Percentiles rank a stretch among this genome's conserved stretches.
These are phyloP conservation scores for Ascosphaera apis DNA, from an alignment of 2,329 filamentous ascomycete species.

Conservation along the genomic window DNA sequence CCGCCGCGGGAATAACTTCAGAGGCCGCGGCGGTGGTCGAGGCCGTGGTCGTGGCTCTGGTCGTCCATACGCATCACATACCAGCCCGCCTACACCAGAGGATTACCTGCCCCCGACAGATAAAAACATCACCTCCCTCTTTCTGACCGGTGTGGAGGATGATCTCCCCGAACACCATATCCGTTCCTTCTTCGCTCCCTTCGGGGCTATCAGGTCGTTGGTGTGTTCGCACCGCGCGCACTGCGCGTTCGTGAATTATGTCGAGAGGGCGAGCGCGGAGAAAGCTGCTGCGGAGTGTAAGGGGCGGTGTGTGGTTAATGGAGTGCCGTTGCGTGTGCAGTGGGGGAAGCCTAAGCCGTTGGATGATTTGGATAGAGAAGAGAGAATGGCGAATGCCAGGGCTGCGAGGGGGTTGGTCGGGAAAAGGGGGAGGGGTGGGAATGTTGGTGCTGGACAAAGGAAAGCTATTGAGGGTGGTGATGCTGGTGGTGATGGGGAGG, in stretches of 20 bases:
- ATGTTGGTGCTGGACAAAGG: slow-evolving; percentile 7
- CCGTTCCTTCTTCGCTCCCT: slow-evolving; percentile 68
- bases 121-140: slow-evolving; percentile 71
- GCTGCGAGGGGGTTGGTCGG: slow-evolving; percentile 44
- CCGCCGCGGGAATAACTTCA: slow-evolving; percentile 23
- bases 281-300: slow-evolving; percentile 64
- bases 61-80: too few species aligned
- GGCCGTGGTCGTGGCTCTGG: slow-evolving; percentile 25
- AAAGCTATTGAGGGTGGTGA: slow-evolving; percentile 8
- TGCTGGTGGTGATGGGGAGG: slow-evolving; percentile 4
- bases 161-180: slow-evolving; percentile 84
- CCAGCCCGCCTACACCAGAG: slow-evolving; percentile 51
- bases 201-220: slow-evolving; percentile 75
- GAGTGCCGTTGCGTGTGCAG: slow-evolving; percentile 68
- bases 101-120: slow-evolving; percentile 75
- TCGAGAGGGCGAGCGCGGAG: slow-evolving; percentile 64
- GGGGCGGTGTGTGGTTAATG: slow-evolving; percentile 70
- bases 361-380: slow-evolving; percentile 73
- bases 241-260: slow-evolving; percentile 90
- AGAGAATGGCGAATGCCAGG: slow-evolving; percentile 56
- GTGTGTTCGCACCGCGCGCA: slow-evolving; percentile 95
- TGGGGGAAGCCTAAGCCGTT: slow-evolving; percentile 88
- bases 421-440: slow-evolving; percentile 20
- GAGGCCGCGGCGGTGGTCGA: slow-evolving; percentile 19
- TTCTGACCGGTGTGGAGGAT: slow-evolving; percentile 87